These are phyloP conservation scores for Flaveria robusta DNA, from an alignment of 129 eudicot genomes.

Conservation along the genomic window DNA sequence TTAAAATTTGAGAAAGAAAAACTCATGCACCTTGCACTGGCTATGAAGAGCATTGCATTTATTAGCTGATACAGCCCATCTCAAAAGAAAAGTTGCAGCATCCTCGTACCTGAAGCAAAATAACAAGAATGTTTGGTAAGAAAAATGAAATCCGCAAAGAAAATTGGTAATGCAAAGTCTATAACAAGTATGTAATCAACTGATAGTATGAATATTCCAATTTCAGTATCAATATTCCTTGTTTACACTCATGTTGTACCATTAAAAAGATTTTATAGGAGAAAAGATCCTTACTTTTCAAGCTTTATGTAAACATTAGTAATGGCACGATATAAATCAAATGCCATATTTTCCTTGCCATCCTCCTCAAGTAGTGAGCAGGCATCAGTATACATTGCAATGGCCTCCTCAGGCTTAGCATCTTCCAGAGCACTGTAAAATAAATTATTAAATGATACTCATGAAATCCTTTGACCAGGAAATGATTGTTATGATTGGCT, in stretches of 20 bases:
- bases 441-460: neutral
- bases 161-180: slow-evolving; percentile 8
- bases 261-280: slow-evolving; percentile 2
- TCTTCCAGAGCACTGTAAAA: slow-evolving; percentile 78
- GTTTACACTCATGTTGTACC: slow-evolving; percentile 5
- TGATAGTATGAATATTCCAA: slow-evolving; percentile 2
- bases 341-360: slow-evolving; percentile 90
- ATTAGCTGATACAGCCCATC: slow-evolving; percentile 82
- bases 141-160: slow-evolving; percentile 1
- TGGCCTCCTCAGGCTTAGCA: slow-evolving; percentile 70
- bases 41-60: slow-evolving; percentile 91
- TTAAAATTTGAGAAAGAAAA: slow-evolving; percentile 1
- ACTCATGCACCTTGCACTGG: slow-evolving; percentile 73
- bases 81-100: slow-evolving; percentile 79
- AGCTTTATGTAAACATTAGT: slow-evolving; percentile 74
- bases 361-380: slow-evolving; percentile 82
- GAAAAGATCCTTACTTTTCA: slow-evolving; percentile 58
- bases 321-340: slow-evolving; percentile 89
- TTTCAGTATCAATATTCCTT: neutral
- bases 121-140: slow-evolving; percentile 10
- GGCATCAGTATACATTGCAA: slow-evolving; percentile 74
- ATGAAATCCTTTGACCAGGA: slow-evolving; percentile 4
- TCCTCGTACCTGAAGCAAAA: slow-evolving; percentile 54
- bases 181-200: neutral
- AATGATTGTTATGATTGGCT: slow-evolving; percentile 10